Percentiles rank a stretch among this genome's conserved stretches.
phyloP scores from a whole-genome alignment of 352 stramenopile species.

The Vaucheria bursata region DNA sequence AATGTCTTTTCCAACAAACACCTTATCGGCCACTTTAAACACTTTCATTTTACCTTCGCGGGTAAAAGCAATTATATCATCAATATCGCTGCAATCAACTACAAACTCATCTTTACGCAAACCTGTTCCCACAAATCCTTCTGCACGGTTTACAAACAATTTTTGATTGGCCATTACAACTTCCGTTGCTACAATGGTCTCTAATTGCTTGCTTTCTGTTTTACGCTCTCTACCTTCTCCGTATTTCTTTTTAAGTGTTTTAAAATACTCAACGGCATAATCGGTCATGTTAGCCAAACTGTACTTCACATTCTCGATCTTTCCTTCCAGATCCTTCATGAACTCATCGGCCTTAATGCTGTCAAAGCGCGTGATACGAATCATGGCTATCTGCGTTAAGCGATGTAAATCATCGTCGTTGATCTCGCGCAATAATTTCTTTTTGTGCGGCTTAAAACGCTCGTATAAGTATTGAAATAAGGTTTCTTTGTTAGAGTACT shows the following conservation, averaged over 20 bases:
- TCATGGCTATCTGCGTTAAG: too few relatives aligned
- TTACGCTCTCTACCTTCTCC: not conserved
- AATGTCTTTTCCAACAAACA: not conserved
- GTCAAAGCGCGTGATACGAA: too few relatives aligned
- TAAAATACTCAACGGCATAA: not conserved
- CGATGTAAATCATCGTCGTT: too few relatives aligned
- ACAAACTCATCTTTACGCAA: not conserved
- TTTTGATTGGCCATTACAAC: not conserved
- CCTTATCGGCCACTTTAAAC: not conserved
- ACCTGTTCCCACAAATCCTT: slow-evolving; percentile 1
- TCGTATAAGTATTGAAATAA: too few relatives aligned
- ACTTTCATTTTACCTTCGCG: not conserved
- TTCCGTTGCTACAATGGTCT: not conserved
- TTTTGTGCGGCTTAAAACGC: too few relatives aligned
- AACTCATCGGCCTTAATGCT: too few relatives aligned
- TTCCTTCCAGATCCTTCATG: too few relatives aligned
- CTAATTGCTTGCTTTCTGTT: not conserved
- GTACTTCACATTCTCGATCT: not conserved
- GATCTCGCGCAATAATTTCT: too few relatives aligned
- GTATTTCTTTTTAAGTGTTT: not conserved
- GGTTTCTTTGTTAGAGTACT: too few relatives aligned
- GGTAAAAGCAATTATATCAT: not conserved
- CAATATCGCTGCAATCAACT: not conserved
- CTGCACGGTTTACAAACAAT: not conserved
- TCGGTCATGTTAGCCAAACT: not conserved